Percentiles rank a stretch among this genome's conserved stretches.
Evolutionary conservation across 768 basidiomycete species (phyloP).

Genomic region (Rickenella mellea): DNA sequence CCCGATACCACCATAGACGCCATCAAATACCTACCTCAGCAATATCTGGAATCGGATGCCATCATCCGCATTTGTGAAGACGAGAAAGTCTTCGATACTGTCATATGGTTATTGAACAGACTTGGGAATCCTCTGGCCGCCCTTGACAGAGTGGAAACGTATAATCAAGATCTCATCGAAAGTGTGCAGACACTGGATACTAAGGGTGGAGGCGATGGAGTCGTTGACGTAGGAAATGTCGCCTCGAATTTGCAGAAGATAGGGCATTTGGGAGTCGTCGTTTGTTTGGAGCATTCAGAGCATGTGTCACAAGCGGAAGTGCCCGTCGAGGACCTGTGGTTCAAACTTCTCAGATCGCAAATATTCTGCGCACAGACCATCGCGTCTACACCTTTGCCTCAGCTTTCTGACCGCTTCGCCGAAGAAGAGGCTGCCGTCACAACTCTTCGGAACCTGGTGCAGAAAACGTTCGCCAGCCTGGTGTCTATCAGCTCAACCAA

Average conservation of each 20-base stretch:
- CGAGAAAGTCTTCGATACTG: conserved; percentile 59
- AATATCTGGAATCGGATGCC: conserved; percentile 45
- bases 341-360: conserved; percentile 72
- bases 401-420: conserved; percentile 5
- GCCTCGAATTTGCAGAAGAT: conserved; percentile 49
- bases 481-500: conserved; percentile 76
- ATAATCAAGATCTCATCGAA: conserved; percentile 21
- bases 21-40: conserved; percentile 44
- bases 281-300: conserved; percentile 65
- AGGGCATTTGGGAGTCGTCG: conserved; percentile 47
- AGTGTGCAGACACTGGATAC: background rate
- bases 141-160: conserved; percentile 53
- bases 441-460: conserved; percentile 63
- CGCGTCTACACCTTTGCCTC: conserved; percentile 30
- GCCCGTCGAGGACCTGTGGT: conserved; percentile 82
- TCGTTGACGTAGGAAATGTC: conserved; percentile 20
- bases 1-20: conserved; percentile 53
- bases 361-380: conserved; percentile 70
- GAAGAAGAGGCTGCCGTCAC: conserved; percentile 27
- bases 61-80: conserved; percentile 59
- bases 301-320: conserved; percentile 23
- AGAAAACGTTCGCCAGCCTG: conserved; percentile 74
- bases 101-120: conserved; percentile 71
- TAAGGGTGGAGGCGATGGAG: background rate
- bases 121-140: conserved; percentile 56